These are phyloP conservation scores for Firmiana major DNA, from an alignment of 345 rosid species.

Conservation along the genomic window DNA sequence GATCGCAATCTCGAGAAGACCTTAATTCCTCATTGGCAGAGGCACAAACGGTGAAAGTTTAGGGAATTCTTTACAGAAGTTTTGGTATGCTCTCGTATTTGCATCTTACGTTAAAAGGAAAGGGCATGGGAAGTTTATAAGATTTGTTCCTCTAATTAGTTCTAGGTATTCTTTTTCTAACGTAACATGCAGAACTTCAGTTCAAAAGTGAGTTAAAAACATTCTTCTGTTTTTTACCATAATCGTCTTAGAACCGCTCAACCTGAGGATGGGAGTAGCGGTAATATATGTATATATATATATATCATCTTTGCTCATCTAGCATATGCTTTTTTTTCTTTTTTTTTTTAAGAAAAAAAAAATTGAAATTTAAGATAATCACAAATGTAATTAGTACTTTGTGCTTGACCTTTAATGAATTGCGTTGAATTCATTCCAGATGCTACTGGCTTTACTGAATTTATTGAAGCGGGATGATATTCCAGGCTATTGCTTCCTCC, in stretches of 20 bases:
- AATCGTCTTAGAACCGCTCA: conserved; percentile 1
- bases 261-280: not conserved
- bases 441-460: conserved; percentile 1
- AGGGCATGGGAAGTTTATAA: not conserved
- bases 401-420: not conserved
- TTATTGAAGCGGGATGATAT: not conserved
- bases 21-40: conserved; percentile 83
- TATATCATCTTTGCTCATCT: not conserved
- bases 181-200: conserved; percentile 6
- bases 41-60: conserved; percentile 63
- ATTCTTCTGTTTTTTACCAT: not conserved
- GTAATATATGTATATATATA: no score
- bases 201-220: conserved; percentile 7
- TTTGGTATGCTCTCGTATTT: conserved; percentile 30
- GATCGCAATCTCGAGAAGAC: conserved; percentile 98
- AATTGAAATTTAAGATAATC: not conserved
- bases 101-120: conserved; percentile 3
- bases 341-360: no score
- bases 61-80: conserved; percentile 32
- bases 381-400: not conserved
- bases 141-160: conserved; percentile 5
- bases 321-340: not conserved
- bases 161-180: conserved; percentile 26
- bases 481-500: conserved; percentile 11
- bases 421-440: conserved; percentile 6